Evolutionary conservation across 345 rosid genomes (phyloP), one percentile per base, ranked within the genome.

Genomic region (Linum tenue): DNA sequence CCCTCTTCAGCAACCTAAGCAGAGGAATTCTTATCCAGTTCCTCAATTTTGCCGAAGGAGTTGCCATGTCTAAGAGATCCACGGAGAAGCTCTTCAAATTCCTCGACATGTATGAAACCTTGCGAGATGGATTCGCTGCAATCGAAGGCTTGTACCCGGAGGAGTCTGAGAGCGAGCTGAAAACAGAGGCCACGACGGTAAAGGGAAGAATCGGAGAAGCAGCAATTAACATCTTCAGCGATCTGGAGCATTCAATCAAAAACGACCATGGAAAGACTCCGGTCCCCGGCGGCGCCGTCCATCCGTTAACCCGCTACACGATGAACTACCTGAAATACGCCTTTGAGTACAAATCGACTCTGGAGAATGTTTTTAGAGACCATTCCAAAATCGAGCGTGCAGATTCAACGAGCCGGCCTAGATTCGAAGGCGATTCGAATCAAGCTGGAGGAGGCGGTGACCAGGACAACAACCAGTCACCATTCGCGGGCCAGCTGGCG

Each of bases 281-380:
- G 0, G 96, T 90, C 37, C 97, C 96, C 0, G 96, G 96, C 10
- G 98, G 97, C 0, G 96, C 97, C 0, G 94, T 90, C 42, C 98
- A 92, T 64, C 98, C 97, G 0, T 60, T 88, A 38, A 86, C 98
- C 7, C 88, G 97, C 68, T 92, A 92, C 85, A 86, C 88, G 0
- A 72, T 92, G 90, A 92, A 86, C 70, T 92, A 90, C 64, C 80
- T 92, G 22, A 83, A 84, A 67, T 80, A 82, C 48, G 78, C 90
- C 0, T 86, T 97, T 15, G 96, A 86, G 65, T 90, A 92, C 72
- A 90, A 78, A 59, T 81, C 75, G 39, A 86, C 98, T 0, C 66
- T 90, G 35, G 98, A 92, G 66, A 90, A 88, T 69, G 90, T 92
- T n/a, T 92, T 90, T 72, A 81, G 70, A 67, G 80, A 82, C 10